Conservation (phyloP, 202 grass and related monocot genomes). For the Cymbopogon flexuosus region DNA sequence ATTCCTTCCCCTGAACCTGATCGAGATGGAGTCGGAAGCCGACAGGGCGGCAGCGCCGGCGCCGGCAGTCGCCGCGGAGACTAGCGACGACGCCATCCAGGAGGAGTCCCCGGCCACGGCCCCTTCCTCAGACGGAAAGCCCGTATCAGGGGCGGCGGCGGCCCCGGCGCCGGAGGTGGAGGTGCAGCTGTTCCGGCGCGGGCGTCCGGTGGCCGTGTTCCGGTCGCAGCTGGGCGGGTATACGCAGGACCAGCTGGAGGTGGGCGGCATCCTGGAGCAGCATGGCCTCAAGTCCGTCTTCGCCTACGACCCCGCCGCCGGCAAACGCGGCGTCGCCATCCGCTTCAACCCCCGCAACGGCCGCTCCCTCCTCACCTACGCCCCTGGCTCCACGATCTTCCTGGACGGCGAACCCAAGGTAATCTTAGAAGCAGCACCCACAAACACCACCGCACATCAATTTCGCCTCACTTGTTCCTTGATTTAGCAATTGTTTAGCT, state of each 20-base stretch:
- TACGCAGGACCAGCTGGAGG: slow-evolving; percentile 86
- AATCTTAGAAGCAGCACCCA: not conserved
- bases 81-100: slow-evolving; percentile 47
- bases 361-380: slow-evolving; percentile 74
- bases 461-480: not conserved
- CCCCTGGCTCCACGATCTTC: slow-evolving; percentile 50
- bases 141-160: slow-evolving; percentile 43
- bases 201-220: slow-evolving; percentile 64
- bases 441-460: not conserved
- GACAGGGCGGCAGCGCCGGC: slow-evolving; percentile 2
- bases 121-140: slow-evolving; percentile 29
- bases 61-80: slow-evolving; percentile 9
- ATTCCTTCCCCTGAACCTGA: slow-evolving; percentile 24
- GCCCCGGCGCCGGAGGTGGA: slow-evolving; percentile 56
- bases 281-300: slow-evolving; percentile 78
- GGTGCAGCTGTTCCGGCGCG: slow-evolving; percentile 66
- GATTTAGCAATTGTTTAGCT: not conserved
- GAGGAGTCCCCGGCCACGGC: slow-evolving; percentile 29
- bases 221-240: slow-evolving; percentile 62
- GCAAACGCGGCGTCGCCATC: slow-evolving; percentile 61
- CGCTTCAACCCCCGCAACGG: slow-evolving; percentile 77
- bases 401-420: slow-evolving; percentile 94
- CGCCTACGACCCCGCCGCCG: slow-evolving; percentile 56
- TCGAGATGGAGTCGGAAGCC: slow-evolving; percentile 40
- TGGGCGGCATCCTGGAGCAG: slow-evolving; percentile 82